phyloP scores from a whole-genome alignment of 352 stramenopile genomes.

The Phytopythium chamaehyphon region DNA sequence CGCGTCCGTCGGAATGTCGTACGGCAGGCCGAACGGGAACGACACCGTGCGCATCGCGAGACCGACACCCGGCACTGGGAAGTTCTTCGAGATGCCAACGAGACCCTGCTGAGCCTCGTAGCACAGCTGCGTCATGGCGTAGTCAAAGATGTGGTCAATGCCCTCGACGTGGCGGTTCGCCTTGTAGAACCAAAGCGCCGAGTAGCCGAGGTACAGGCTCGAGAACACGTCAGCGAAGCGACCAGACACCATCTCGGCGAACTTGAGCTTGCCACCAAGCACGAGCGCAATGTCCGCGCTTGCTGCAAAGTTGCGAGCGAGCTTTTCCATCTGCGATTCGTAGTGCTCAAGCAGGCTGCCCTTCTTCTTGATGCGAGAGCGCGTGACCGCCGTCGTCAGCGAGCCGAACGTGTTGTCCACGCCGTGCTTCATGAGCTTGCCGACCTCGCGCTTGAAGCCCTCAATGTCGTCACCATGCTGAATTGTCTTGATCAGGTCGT shows the following conservation, averaged over 20 bases:
- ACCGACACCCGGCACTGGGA: slow-evolving; percentile 91
- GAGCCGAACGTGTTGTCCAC: slow-evolving; percentile 91
- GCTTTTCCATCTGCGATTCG: slow-evolving; percentile 95
- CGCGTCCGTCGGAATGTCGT: slow-evolving; percentile 89
- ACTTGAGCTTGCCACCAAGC: slow-evolving; percentile 97
- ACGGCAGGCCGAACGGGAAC: slow-evolving; percentile 94
- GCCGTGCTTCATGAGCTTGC: slow-evolving; percentile 93
- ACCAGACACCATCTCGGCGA: slow-evolving; percentile 97
- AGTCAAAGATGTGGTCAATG: slow-evolving; percentile 95
- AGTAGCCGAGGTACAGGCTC: slow-evolving; percentile 97
- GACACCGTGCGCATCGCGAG: slow-evolving; percentile 92
- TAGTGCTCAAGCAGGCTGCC: slow-evolving; percentile 92
- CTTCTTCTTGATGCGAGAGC: slow-evolving; percentile 84
- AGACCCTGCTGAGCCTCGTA: slow-evolving; percentile 95
- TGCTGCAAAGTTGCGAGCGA: slow-evolving; percentile 97
- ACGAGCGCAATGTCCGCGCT: slow-evolving; percentile 95
- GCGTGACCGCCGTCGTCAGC: slow-evolving; percentile 86
- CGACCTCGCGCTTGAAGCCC: slow-evolving; percentile 93
- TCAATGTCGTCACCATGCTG: slow-evolving; percentile 92
- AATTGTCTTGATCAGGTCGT: slow-evolving; percentile 96
- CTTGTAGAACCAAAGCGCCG: slow-evolving; percentile 96
- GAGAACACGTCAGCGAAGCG: slow-evolving; percentile 96
- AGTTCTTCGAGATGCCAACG: slow-evolving; percentile 95
- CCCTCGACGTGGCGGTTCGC: slow-evolving; percentile 92
- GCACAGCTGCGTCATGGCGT: slow-evolving; percentile 95